These are phyloP conservation scores for bread wheat (Triticum aestivum) DNA, from an alignment of 176 grass and related monocot genomes.

Conservation along the genomic window IWGSC_CS_RefSeq_v2.1 NC_057795.1:662165069-662165568, in stretches of 20 bases:
- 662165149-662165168: too few species aligned
- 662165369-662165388: not conserved
- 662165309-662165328: not conserved
- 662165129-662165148: too few species aligned
- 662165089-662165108: too few species aligned
- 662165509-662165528: not conserved
- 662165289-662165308: too few species aligned
- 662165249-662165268: too few species aligned
- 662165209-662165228: too few species aligned
- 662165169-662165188: too few species aligned
- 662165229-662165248: too few species aligned
- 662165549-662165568: not conserved
- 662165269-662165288: too few species aligned
- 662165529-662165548: not conserved
- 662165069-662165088: too few species aligned
- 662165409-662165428: not conserved
- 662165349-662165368: not conserved
- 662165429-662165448: not conserved
- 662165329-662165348: not conserved
- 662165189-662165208: too few species aligned
- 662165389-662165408: not conserved
- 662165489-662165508: not conserved
- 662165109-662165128: too few species aligned
- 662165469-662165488: not conserved
- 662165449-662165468: not conserved